Evolutionary conservation across 768 basidiomycete genomes (phyloP), one percentile per base, ranked within the genome.

Genomic region (Neoboletus subvelutipes): DNA sequence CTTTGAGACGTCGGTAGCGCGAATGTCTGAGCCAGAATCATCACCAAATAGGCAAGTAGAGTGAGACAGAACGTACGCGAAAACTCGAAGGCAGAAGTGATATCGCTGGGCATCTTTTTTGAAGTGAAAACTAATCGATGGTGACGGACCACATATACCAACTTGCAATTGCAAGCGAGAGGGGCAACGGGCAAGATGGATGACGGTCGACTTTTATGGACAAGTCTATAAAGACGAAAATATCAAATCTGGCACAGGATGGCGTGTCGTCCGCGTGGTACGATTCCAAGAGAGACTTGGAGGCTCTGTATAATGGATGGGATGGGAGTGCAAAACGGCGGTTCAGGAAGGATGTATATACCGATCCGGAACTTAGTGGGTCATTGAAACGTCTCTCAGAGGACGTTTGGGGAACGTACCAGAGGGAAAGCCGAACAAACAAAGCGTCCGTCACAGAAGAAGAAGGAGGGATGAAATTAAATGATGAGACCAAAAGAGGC

Each of bases 161-260:
- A 59, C 67, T 61, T 60, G 63, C 65, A 45, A 57, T 17, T 40
- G 61, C 67, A 62, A 63, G 69, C 63, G 31, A 63, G 64, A 64
- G 69, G 69, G 69, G 68, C 67, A 63, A 67, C 65, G 69, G 69
- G 69, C 69, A 71, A 65, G 67, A 64, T 41, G 60, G 61, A 59
- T 57, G 58, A 50, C 43, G 57, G 54, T 43, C 39, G 62, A 60
- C 61, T 67, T 68, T 67, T 70, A 69, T 62, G 61, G 64, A 42
- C 49, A 50, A 48, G 54, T 37, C 36, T 45, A 50, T 15, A 55
- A 33, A 52, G 57, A 46, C 47, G 22, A 60, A 56, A 71, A 70
- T 71, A 70, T 69, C 63, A 71, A 70, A 70, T 70, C 68, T 61
- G 20, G 58, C 69, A 70, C 69, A 70, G 69, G 69, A 42, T 62